Evolutionary conservation across 129 eudicot genomes (phyloP), one percentile per base, ranked within the genome.

Genomic region (Scalesia atractyloides): DNA sequence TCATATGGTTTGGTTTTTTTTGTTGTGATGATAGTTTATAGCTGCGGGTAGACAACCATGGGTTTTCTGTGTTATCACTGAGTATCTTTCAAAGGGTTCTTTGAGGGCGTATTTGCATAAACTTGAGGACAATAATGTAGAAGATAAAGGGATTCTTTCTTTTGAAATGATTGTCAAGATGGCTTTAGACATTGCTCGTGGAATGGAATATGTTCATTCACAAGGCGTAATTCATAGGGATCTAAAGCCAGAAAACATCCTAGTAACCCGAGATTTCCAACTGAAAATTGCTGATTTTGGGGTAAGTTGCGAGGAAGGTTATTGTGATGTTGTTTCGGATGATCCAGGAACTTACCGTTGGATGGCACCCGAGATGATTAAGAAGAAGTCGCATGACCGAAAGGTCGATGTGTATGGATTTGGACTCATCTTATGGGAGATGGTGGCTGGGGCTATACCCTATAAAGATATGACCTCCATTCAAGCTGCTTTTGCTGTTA

Each of bases 341-440:
- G 97, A 90, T 59, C 91, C 91, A 6, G 95, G 95, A 41, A 90
- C 97, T 20, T 90, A 87, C 58, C 94, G 97, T 4, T 90, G 97
- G 97, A 90, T 90, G 97, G 94, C 97, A 8, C 97, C 97, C 8
- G 97, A 90, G 79, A 85, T 90, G 97, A 85, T 90, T 50, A 90
- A 82, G 73, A 83, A 78, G 18, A 87, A 87, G 73, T 44, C 83
- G 9, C 83, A 85, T 72, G 86, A 92, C 15, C 77, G 86, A 22
- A 90, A 90, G 83, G 97, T 87, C 0, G 97, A 90, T 75, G 88
- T 90, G 0, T 90, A 90, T 69, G 85, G 97, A 14, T 90, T 90
- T 78, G 97, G 97, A 18, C 89, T 90, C 73, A 87, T 90, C 48
- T 71, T 90, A 56, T 87, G 95, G 97, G 97, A 90, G 79, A 67